Percentiles rank a stretch among this genome's conserved stretches.
Conservation (phyloP, 345 rosid genomes). For the Xanthoceras sorbifolium region DNA sequence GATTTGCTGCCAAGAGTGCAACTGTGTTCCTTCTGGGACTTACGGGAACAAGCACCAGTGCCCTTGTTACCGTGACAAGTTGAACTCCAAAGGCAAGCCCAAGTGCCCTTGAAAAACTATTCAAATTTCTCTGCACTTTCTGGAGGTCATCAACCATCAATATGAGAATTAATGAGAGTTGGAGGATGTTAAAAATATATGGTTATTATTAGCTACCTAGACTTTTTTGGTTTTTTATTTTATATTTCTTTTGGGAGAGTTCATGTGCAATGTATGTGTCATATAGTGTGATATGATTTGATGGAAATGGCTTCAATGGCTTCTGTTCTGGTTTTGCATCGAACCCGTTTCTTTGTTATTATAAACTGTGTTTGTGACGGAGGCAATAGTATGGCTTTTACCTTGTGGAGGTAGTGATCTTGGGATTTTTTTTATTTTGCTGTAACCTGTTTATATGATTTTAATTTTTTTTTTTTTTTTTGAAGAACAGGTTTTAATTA, state of each 20-base stretch:
- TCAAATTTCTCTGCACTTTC: no score
- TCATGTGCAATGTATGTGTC: background rate
- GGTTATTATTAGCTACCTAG: background rate
- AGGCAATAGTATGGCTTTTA: background rate
- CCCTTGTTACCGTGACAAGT: constrained; percentile 69
- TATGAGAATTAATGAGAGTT: no score
- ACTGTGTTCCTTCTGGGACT: constrained; percentile 92
- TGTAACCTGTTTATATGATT: no score
- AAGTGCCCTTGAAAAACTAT: constrained; percentile 65
- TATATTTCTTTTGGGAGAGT: background rate
- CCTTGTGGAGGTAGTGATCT: no score
- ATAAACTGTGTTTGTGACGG: background rate
- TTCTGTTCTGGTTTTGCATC: no score
- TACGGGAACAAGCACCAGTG: constrained; percentile 78
- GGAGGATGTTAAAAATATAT: no score
- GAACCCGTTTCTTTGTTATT: no score
- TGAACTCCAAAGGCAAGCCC: constrained; percentile 60
- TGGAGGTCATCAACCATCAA: background rate
- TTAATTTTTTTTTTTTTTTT: no score
- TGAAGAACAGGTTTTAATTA: no score
- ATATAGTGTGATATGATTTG: no score
- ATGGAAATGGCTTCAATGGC: background rate
- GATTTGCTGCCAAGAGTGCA: constrained; percentile 75
- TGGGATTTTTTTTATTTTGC: no score
- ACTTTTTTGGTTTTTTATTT: background rate